Percentiles rank a stretch among this genome's conserved stretches.
Evolutionary conservation across 2,329 filamentous ascomycete genomes (phyloP).

Genomic region (Spiromastix sp.): DNA sequence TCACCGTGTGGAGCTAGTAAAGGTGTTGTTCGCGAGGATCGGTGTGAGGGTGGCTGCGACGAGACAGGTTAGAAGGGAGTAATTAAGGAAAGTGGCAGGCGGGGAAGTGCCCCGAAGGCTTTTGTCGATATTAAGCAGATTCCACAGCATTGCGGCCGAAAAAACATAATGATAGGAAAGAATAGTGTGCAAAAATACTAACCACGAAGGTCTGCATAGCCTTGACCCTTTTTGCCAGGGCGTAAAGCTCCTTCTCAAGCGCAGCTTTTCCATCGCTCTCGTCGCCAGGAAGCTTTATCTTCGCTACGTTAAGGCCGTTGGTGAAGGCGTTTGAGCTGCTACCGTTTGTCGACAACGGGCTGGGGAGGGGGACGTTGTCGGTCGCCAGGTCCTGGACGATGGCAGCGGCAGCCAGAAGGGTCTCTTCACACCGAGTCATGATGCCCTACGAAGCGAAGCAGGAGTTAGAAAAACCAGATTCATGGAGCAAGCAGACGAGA

Average conservation of each 20-base stretch:
- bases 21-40: too few species aligned
- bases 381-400: conserved; percentile 37
- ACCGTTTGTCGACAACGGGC: conserved; percentile 9
- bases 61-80: conserved; percentile 4
- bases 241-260: conserved; percentile 73
- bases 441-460: conserved; percentile 20
- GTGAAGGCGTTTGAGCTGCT: conserved; percentile 21
- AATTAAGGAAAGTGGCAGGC: too few species aligned
- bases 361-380: conserved; percentile 27
- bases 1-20: too few species aligned
- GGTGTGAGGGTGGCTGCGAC: conserved; percentile 29
- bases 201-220: conserved; percentile 71
- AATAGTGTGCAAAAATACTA: conserved; percentile 17
- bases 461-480: conserved; percentile 7
- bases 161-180: too few species aligned
- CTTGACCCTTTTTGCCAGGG: conserved; percentile 66
- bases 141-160: neutral
- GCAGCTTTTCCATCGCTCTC: conserved; percentile 64
- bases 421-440: conserved; percentile 39
- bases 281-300: conserved; percentile 65
- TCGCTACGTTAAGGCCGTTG: conserved; percentile 42
- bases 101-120: too few species aligned
- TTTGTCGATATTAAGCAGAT: too few species aligned
- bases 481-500: too few species aligned
- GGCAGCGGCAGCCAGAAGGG: conserved; percentile 35